These are phyloP conservation scores for Chytriomyces hyalinus DNA, from an alignment of 192 early-diverging fungal genomes.

Conservation along the genomic window DNA sequence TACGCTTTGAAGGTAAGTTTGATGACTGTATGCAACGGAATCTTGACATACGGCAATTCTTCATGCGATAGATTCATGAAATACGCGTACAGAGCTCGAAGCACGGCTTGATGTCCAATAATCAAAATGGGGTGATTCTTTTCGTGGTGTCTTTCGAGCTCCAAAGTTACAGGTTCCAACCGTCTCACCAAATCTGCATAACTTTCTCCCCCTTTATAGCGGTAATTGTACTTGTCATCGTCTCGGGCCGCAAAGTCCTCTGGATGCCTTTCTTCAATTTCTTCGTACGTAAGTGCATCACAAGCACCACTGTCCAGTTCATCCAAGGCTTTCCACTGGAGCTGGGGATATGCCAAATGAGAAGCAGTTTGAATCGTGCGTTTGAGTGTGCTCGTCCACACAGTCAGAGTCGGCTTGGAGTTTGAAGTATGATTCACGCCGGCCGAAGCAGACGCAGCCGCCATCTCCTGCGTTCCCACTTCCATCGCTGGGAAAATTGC, in stretches of 20 bases:
- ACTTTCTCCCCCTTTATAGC: conserved; percentile 70
- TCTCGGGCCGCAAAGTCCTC: conserved; percentile 94
- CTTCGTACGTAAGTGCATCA: conserved; percentile 99
- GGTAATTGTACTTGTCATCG: conserved; percentile 88
- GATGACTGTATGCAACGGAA: conserved; percentile 97
- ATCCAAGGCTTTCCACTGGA: conserved; percentile 97
- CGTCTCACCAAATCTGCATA: conserved; percentile 95
- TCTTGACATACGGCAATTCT: conserved; percentile 97
- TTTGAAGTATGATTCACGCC: not conserved
- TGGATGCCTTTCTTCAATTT: conserved; percentile 92
- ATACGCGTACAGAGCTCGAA: conserved; percentile 97
- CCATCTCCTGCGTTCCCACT: not conserved
- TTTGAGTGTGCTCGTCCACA: conserved; percentile 97
- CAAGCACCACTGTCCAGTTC: conserved; percentile 97
- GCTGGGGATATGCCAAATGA: conserved; percentile 80
- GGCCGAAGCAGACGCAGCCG: not conserved
- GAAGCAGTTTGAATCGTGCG: conserved; percentile 91
- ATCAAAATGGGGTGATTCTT: conserved; percentile 85
- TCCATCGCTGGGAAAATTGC: conserved; percentile 32
- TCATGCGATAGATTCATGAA: conserved; percentile 93
- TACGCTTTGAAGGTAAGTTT: conserved; percentile 97
- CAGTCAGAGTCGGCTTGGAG: conserved; percentile 48
- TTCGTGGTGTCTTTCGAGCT: conserved; percentile 89
- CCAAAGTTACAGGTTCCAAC: conserved; percentile 98
- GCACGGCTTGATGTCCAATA: conserved; percentile 96